Percentiles rank a stretch among this genome's conserved stretches.
phyloP scores from a whole-genome alignment of 106 monocot species.

The Xerophyta viscosa region DNA sequence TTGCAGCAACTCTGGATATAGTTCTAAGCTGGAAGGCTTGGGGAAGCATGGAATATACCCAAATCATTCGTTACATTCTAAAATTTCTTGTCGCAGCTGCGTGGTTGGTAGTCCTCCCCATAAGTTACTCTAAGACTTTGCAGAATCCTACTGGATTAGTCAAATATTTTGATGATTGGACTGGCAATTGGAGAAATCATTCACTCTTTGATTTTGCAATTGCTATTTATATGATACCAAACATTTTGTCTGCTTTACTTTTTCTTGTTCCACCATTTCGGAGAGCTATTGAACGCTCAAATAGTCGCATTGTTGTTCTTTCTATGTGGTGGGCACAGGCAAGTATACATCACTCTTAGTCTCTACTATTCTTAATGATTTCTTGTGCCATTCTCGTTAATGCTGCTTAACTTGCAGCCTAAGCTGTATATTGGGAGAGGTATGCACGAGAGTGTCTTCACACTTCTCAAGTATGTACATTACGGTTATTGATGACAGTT shows the following conservation, averaged over 20 bases:
- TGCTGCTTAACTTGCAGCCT: slow-evolving; percentile 39
- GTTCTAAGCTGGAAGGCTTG: slow-evolving; percentile 94
- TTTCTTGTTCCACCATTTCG: slow-evolving; percentile 74
- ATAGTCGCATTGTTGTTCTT: slow-evolving; percentile 47
- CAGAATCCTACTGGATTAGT: slow-evolving; percentile 84
- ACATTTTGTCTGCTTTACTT: slow-evolving; percentile 74
- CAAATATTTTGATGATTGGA: slow-evolving; percentile 81
- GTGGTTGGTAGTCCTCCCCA: slow-evolving; percentile 78
- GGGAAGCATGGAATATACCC: slow-evolving; percentile 80
- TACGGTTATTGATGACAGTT: slow-evolving; percentile 1
- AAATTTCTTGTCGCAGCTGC: slow-evolving; percentile 78
- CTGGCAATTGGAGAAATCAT: slow-evolving; percentile 57
- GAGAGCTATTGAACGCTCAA: slow-evolving; percentile 61
- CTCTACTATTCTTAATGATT: background rate
- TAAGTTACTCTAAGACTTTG: slow-evolving; percentile 70
- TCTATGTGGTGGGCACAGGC: slow-evolving; percentile 97
- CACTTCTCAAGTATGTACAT: slow-evolving; percentile 70
- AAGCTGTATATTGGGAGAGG: slow-evolving; percentile 91
- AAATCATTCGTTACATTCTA: slow-evolving; percentile 72
- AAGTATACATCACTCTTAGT: slow-evolving; percentile 10
- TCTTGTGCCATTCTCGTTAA: no score
- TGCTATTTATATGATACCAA: slow-evolving; percentile 83
- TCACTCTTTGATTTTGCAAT: slow-evolving; percentile 75
- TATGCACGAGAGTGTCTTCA: slow-evolving; percentile 85
- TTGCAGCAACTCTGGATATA: slow-evolving; percentile 76